These are phyloP conservation scores for Podosphaera xanthii DNA, from an alignment of 2,329 filamentous ascomycete genomes.

Conservation along the genomic window DNA sequence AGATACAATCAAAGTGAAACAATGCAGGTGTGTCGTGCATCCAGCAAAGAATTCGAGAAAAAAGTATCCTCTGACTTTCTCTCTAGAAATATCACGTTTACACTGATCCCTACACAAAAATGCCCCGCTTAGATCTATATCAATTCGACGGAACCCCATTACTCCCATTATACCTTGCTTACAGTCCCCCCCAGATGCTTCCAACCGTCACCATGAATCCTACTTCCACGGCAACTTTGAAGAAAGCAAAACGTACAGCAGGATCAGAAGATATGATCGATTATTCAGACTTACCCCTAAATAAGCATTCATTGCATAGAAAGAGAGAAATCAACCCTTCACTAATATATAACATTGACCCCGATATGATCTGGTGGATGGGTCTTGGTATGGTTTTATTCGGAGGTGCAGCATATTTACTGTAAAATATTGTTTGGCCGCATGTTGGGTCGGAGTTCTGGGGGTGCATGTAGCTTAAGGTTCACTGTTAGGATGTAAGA, in stretches of 20 bases:
- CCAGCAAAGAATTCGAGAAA: too few relatives aligned
- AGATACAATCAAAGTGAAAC: constrained; percentile 42
- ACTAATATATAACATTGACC: constrained; percentile 10
- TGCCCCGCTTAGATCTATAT: constrained; percentile 39
- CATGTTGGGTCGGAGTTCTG: background rate
- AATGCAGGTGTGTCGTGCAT: constrained; percentile 27
- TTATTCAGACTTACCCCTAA: constrained; percentile 15
- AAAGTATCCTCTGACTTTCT: too few relatives aligned
- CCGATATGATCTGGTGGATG: constrained; percentile 15
- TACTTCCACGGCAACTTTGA: constrained; percentile 16
- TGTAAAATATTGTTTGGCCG: constrained; percentile 5
- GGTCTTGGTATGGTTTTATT: constrained; percentile 16
- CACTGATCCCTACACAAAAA: constrained; percentile 36
- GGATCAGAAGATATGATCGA: constrained; percentile 17
- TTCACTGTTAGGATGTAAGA: too few relatives aligned
- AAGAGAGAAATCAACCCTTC: constrained; percentile 9
- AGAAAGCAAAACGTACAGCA: constrained; percentile 17
- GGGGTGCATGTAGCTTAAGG: background rate
- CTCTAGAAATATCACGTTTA: constrained; percentile 19
- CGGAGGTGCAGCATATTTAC: constrained; percentile 16
- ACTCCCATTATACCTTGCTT: constrained; percentile 44
- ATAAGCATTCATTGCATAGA: constrained; percentile 14
- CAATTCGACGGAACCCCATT: constrained; percentile 39
- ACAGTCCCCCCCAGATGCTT: constrained; percentile 42
- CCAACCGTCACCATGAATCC: constrained; percentile 45